phyloP scores from a whole-genome alignment of 805 yeast species.

The Schwanniomyces occidentalis region DNA sequence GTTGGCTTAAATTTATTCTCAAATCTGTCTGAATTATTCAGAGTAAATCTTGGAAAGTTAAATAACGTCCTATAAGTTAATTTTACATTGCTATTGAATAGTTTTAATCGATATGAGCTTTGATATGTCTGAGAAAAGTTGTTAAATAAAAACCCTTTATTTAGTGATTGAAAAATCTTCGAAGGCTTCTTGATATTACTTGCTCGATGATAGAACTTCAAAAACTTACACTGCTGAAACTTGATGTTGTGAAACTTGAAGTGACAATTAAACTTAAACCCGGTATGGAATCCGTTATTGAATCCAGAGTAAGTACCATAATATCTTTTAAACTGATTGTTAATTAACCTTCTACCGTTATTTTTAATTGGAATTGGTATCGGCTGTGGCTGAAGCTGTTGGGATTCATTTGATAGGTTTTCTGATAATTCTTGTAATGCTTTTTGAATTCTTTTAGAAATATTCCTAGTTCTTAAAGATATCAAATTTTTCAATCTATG shows the following conservation, averaged over 20 bases:
- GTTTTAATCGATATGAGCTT: slow-evolving; percentile 17
- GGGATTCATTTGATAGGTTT: slow-evolving; percentile 24
- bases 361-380: slow-evolving; percentile 40
- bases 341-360: slow-evolving; percentile 16
- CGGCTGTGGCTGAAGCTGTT: slow-evolving; percentile 32
- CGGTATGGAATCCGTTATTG: neutral
- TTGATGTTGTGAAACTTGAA: neutral
- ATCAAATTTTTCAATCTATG: slow-evolving; percentile 42
- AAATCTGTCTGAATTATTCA: neutral
- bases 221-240: slow-evolving; percentile 1
- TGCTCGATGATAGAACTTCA: slow-evolving; percentile 5
- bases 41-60: slow-evolving; percentile 5
- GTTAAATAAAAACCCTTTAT: slow-evolving; percentile 20
- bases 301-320: slow-evolving; percentile 18
- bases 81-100: slow-evolving; percentile 18
- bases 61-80: slow-evolving; percentile 20
- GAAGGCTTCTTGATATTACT: neutral
- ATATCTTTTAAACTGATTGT: slow-evolving; percentile 25
- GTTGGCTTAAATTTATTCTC: slow-evolving; percentile 6
- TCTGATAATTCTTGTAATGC: slow-evolving; percentile 50
- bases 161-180: slow-evolving; percentile 4
- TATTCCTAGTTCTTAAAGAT: slow-evolving; percentile 41
- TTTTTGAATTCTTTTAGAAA: slow-evolving; percentile 48
- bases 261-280: slow-evolving; percentile 3
- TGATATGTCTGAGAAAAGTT: slow-evolving; percentile 25